A percentile compares a stretch with the other conserved stretches of the same genome.
These are phyloP conservation scores for Triticum monococcum DNA, from an alignment of 176 grass and related monocot genomes.

Conservation along the genomic window DNA sequence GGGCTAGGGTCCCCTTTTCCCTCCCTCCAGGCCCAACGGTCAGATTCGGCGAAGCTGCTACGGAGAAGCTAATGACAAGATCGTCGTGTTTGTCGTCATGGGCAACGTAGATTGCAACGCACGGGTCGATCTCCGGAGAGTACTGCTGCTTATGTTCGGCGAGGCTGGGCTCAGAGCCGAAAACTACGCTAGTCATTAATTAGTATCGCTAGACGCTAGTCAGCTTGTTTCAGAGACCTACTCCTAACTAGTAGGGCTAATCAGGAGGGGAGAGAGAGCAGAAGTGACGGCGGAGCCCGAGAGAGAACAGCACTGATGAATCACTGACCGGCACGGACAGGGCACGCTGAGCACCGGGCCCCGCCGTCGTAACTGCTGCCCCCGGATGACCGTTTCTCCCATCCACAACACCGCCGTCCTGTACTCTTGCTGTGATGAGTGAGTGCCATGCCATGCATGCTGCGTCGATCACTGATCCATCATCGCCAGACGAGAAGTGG, in stretches of 20 bases:
- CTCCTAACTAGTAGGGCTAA: not conserved
- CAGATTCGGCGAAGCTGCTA: constrained; percentile 35
- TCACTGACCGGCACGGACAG: not conserved
- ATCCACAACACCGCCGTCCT: not conserved
- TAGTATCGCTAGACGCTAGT: too few species aligned
- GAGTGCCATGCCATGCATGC: not conserved
- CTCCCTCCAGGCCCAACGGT: constrained; percentile 37
- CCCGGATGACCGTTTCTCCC: not conserved
- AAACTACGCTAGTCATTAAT: not conserved
- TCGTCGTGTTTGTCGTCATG: constrained; percentile 7
- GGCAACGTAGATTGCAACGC: not conserved
- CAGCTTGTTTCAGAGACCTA: not conserved
- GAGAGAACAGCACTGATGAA: not conserved
- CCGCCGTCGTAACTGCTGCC: not conserved
- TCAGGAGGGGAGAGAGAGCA: not conserved
- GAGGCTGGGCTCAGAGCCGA: not conserved
- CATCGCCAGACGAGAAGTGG: too few species aligned
- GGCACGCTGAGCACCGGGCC: not conserved
- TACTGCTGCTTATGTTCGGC: not conserved
- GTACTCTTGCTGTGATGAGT: not conserved
- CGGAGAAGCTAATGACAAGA: not conserved
- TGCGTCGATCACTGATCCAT: not conserved
- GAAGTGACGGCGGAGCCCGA: not conserved
- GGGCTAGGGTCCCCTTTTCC: not conserved
- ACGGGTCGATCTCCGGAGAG: not conserved